phyloP scores from a whole-genome alignment of 306 rosid species.

The peach (Prunus persica) region DNA sequence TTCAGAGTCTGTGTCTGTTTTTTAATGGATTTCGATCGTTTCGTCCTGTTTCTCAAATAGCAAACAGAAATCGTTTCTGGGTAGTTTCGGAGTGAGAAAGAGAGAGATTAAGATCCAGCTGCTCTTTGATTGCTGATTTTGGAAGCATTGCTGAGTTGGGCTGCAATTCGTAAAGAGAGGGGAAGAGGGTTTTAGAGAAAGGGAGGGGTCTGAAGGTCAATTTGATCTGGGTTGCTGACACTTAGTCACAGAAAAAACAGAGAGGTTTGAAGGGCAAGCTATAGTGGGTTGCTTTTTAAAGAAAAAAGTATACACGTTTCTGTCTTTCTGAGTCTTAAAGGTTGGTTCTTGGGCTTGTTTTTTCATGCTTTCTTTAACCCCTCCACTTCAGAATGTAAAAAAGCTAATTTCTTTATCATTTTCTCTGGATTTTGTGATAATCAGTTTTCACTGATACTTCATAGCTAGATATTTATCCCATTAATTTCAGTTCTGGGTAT shows the following conservation, averaged over 20 bases:
- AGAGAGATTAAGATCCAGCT: constrained; percentile 28
- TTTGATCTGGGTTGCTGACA: constrained; percentile 26
- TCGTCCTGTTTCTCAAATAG: constrained; percentile 26
- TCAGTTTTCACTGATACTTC: background rate
- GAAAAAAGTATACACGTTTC: constrained; percentile 11
- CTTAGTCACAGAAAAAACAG: constrained; percentile 16
- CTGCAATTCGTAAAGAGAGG: background rate
- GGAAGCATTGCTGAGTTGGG: constrained; percentile 30
- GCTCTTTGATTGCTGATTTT: constrained; percentile 38
- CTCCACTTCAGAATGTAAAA: constrained; percentile 21
- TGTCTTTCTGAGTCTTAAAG: constrained; percentile 62
- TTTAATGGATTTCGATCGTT: constrained; percentile 24
- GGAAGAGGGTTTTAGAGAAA: background rate
- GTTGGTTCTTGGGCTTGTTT: constrained; percentile 48
- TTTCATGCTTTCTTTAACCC: constrained; percentile 42
- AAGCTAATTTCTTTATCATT: constrained; percentile 21
- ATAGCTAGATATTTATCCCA: background rate
- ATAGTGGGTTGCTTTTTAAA: constrained; percentile 26
- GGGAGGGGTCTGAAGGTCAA: constrained; percentile 21
- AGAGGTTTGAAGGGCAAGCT: constrained; percentile 58
- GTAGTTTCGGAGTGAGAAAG: constrained; percentile 4
- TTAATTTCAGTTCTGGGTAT: background rate
- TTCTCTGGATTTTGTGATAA: constrained; percentile 11
- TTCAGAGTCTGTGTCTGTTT: constrained; percentile 2
- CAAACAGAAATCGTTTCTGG: constrained; percentile 25